Base-by-base conservation (phyloP, 805 yeast species). In the Vanderwaltozyma polyspora region DNA sequence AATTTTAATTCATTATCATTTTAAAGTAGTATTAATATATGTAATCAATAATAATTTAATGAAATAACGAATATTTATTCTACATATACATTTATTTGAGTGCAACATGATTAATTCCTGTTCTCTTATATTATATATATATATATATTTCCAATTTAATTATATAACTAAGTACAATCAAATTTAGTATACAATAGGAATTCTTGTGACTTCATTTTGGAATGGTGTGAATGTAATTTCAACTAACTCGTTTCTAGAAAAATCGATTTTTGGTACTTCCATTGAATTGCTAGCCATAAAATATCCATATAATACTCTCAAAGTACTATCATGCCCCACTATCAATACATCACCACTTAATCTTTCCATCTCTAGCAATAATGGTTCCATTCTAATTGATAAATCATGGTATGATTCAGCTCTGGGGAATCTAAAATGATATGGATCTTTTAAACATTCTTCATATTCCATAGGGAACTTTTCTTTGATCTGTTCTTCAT, bases 391-490 rank as follows among this genome's bases (percentile, higher is more conserved):
- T 47, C 95, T 76, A 25, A 91, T 79, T 0, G 98, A 97, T 37
- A 91, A 68, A 58, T 91, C 99, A 59, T 91, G 98, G 53, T 86
- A 91, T 33, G 93, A 82, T 61, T 91, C 99, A 0, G 94, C 85
- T 32, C 97, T 68, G 3, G 95, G 83, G 53, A 73, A 91, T 39
- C 98, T 67, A 53, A 80, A 89, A 59, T 91, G 96, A 52, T 91
- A 91, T 2, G 95, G 95, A 55, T 89, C 96, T 39, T 66, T 59
- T 37, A 60, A 36, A 51, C 75, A 81, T 46, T 70, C 76, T 40
- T 64, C 68, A 52, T 69, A 81, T 44, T 87, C 95, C 2, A 66
- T 68, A 0, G 94, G 91, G 51, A 64, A 84, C 41, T 64, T 63
- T 25, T 55, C 52, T 44, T 67, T 57, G 37, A 89, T 68, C 53